Base-by-base conservation (phyloP, 768 basidiomycete species). In the Lentinula sp. region DNA sequence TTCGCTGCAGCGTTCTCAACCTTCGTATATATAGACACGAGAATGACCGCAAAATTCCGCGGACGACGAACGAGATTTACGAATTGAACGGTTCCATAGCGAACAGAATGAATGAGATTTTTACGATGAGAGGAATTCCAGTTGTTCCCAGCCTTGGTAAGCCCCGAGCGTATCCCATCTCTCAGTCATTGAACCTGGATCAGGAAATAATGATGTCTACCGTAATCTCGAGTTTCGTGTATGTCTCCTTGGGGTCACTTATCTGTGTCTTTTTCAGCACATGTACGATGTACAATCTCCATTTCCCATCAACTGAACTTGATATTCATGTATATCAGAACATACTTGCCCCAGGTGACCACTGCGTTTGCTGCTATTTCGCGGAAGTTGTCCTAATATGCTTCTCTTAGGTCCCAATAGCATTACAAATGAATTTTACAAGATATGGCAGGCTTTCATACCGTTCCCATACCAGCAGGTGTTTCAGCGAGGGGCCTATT, bases 161-260 rank as follows among this genome's bases (percentile, higher is more conserved):
- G 79, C 68, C 35, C 37, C 23, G 51, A 42, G 60, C 57, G 49
- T 59, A 55, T 35, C 51, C 35, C 32, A n/a, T 54, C 20, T 41
- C 32, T 61, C n/a, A 61, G 36, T 28, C 2, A 12, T 33, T 49
- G 18, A 37, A n/a, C n/a, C 16, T 37, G 53, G 41, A 53, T 55
- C 58, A 90, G 93, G 93, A 23, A 95, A 95, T 73, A 95, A 95
- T 72, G 93, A 95, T 76, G 81, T 95, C 53, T 94, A 90, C 85
- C 92, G 88, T 90, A 74, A 79, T 87, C 76, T 39, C 12, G 60
- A 51, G 23, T 53, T 35, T 63, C n/a, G 36, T 61, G 58, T 51
- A 61, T 49, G 32, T 63, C 60, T 41, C 42, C 42, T 23, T 59
- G 39, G 20, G 59, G 61, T 66, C 61, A 63, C 57, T 49, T 62